Conservation (phyloP, 2,329 filamentous ascomycete species). For the Leptographium lundbergii region DNA sequence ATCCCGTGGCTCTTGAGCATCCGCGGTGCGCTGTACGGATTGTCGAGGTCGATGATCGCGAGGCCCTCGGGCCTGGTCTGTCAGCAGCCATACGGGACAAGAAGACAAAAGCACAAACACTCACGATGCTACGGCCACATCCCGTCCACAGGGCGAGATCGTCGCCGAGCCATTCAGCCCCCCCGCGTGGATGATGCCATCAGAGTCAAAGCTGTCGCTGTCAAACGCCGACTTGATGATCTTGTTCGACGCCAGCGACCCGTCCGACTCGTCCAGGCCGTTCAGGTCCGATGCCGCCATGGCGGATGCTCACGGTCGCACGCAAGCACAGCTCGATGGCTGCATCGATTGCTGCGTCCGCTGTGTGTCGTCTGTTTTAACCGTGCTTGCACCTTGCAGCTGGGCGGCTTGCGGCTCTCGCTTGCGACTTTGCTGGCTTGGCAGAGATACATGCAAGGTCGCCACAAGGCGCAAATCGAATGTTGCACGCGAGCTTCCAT, state of each 20-base stretch:
- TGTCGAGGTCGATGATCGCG: conserved; percentile 85
- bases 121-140: conserved; percentile 76
- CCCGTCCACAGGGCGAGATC: conserved; percentile 81
- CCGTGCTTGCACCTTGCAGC: not conserved
- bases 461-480: not conserved
- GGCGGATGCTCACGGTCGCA: not conserved
- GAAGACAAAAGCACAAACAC: conserved; percentile 14
- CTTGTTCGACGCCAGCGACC: conserved; percentile 43
- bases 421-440: not conserved
- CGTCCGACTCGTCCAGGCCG: conserved; percentile 22
- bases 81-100: no score
- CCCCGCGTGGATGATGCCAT: conserved; percentile 74
- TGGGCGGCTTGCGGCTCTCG: not conserved
- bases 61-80: conserved; percentile 59
- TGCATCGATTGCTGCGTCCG: not conserved
- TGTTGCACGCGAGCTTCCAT: not conserved
- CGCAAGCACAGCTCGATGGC: not conserved
- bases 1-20: conserved; percentile 70
- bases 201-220: conserved; percentile 75
- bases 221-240: conserved; percentile 60
- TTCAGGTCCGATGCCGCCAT: conserved; percentile 32
- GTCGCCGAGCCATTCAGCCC: conserved; percentile 77
- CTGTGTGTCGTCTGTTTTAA: not conserved
- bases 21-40: conserved; percentile 73
- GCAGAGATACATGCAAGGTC: not conserved